Percentiles rank a stretch among this genome's conserved stretches.
Evolutionary conservation across 108 stramenopile species (phyloP).

Genomic region (Nannochloropsis oceanica): DNA sequence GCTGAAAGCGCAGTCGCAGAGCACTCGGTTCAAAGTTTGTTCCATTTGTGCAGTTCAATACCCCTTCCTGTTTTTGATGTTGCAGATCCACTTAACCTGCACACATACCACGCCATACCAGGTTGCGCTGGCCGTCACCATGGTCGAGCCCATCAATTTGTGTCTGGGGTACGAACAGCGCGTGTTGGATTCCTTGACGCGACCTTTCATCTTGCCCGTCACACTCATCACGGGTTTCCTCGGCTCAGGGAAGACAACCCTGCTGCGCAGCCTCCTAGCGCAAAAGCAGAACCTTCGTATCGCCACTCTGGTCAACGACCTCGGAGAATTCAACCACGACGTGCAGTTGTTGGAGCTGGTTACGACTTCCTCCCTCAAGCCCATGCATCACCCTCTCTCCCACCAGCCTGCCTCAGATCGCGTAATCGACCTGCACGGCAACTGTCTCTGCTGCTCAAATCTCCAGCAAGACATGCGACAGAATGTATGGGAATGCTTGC

Average conservation of each 20-base stretch:
- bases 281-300: constrained; percentile 61
- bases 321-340: constrained; percentile 47
- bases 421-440: neutral
- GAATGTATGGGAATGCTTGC: constrained; percentile 6
- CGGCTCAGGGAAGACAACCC: constrained; percentile 40
- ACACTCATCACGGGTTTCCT: constrained; percentile 41
- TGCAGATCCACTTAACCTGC: too few relatives aligned
- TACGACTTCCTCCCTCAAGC: constrained; percentile 1
- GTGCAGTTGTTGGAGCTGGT: constrained; percentile 11
- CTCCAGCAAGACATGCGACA: neutral
- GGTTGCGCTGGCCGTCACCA: neutral
- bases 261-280: constrained; percentile 10
- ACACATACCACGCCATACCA: too few relatives aligned
- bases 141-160: neutral
- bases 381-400: neutral
- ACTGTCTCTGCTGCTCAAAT: neutral
- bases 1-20: too few relatives aligned
- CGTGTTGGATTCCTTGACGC: neutral
- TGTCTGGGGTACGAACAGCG: neutral
- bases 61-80: too few relatives aligned
- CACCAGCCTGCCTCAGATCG: neutral
- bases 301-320: constrained; percentile 58
- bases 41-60: too few relatives aligned
- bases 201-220: constrained; percentile 14
- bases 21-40: too few relatives aligned